Evolutionary conservation across 352 stramenopile species (phyloP).

Genomic region (Globisporangium radiosum): DNA sequence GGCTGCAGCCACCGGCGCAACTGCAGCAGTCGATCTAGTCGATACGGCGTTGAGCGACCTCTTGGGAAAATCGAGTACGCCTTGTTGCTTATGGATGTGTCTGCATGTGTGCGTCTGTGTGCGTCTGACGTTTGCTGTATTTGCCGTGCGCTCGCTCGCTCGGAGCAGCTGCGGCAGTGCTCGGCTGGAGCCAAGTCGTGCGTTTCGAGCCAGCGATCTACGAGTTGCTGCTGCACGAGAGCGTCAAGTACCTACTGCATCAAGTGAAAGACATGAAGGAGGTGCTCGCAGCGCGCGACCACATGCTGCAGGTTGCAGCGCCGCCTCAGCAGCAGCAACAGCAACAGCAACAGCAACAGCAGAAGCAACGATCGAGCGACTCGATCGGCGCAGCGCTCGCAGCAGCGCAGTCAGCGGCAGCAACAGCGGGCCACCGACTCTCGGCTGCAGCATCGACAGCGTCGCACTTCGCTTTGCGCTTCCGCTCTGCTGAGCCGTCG

Average conservation of each 20-base stretch:
- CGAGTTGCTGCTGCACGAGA: conserved; percentile 60
- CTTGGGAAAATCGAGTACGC: conserved; percentile 42
- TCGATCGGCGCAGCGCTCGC: conserved; percentile 4
- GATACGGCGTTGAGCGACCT: conserved; percentile 28
- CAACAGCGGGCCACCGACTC: conserved; percentile 16
- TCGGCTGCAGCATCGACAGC: conserved; percentile 20
- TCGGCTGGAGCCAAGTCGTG: conserved; percentile 38
- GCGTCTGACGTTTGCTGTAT: neutral
- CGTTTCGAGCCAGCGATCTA: conserved; percentile 53
- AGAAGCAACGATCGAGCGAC: neutral
- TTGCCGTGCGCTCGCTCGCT: neutral
- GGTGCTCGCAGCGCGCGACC: conserved; percentile 40
- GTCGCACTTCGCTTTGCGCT: conserved; percentile 32
- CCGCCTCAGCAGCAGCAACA: neutral
- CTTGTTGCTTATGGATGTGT: neutral
- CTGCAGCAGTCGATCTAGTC: conserved; percentile 5
- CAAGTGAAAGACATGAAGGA: conserved; percentile 59
- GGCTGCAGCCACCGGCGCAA: conserved; percentile 11
- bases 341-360: neutral
- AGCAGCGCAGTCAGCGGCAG: conserved; percentile 13
- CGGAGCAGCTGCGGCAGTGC: conserved; percentile 26
- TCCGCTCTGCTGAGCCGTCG: conserved; percentile 31
- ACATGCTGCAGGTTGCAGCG: conserved; percentile 13
- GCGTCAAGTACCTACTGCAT: conserved; percentile 52
- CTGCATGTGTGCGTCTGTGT: neutral